A percentile compares a stretch with the other conserved stretches of the same genome.
These are phyloP conservation scores for Epichloe amarillans DNA, from an alignment of 2,329 filamentous ascomycete species.

Conservation along the genomic window DNA sequence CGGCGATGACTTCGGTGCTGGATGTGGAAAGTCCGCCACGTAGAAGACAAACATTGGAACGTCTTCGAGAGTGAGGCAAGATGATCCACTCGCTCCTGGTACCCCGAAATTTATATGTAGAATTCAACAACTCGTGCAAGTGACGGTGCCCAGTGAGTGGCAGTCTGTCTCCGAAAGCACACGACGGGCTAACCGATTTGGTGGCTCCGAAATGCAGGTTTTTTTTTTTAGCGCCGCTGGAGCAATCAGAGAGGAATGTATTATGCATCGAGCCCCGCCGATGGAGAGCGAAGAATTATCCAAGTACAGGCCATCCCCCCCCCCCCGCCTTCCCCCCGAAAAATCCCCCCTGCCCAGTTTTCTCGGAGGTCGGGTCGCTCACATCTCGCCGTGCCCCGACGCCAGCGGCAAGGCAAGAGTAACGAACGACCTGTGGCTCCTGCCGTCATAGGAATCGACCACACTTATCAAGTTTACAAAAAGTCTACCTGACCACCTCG, in stretches of 20 bases:
- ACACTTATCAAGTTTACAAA: neutral
- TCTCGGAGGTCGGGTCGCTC: too few species aligned
- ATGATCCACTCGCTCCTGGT: too few species aligned
- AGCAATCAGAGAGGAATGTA: too few species aligned
- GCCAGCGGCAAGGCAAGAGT: neutral
- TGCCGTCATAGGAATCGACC: too few species aligned
- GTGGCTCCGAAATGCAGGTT: neutral
- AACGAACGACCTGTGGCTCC: too few species aligned
- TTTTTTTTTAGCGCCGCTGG: neutral
- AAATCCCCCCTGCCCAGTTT: too few species aligned
- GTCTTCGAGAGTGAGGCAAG: too few species aligned
- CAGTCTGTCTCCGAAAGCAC: neutral
- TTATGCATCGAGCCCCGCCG: neutral
- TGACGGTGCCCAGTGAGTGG: too few species aligned
- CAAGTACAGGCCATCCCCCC: neutral
- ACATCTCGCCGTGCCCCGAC: neutral
- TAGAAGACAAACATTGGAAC: too few species aligned
- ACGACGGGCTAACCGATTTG: neutral
- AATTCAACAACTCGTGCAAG: too few species aligned
- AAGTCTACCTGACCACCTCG: neutral
- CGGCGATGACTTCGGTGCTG: neutral
- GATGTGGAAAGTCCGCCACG: neutral
- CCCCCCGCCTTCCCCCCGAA: too few species aligned
- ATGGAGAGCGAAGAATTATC: neutral
- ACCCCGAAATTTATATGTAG: too few species aligned